Evolutionary conservation across 495 filamentous ascomycete species (phyloP), one percentile per base, ranked within the genome.

Genomic region (Hyaloscypha finlandica): DNA sequence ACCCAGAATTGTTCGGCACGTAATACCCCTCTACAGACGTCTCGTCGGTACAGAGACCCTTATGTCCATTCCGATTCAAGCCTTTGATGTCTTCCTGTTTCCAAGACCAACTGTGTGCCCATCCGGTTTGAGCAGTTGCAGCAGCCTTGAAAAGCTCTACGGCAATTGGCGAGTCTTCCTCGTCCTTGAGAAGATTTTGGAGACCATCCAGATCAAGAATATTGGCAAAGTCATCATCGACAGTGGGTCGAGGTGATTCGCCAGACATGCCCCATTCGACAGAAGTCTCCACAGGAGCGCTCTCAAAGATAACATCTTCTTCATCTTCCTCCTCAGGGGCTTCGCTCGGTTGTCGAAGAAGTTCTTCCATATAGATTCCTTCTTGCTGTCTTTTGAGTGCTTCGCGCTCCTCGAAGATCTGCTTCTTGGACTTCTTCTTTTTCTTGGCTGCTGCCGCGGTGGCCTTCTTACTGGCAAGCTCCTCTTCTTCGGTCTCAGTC

Each of bases 81-180:
- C 90, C 83, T 71, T 97, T 95, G 77, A 96, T 89, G 66, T 93
- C 88, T 73, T 95, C 92, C 70, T 97, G 90, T 68, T 87, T 92
- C 90, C 92, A 97, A 6, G 93, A 83, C 94, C 94, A 99, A 45
- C 88, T 81, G 58, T 86, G 81, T 6, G 89, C 81, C 33, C 92
- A 72, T 20, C 11, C 45, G 9, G n/a, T 37, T 30, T 4, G 8
- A 58, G 19, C 19, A n/a, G 62, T 11, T 35, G 11, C 32, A 6
- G 8, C 25, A 30, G 59, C 20, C 22, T 69, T 56, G 48, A 69
- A 64, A 3, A 55, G 12, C 6, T 58, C 35, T 0, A 42, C 20
- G 14, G 59, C 59, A 35, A 48, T 85, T 16, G 78, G 81, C 57
- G 92, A 80, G 70, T 91, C 93, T 80, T 93, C 94, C 11, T 90